phyloP scores from a whole-genome alignment of 2,329 filamentous ascomycete genomes.

The Chaetomiaceae sp. region DNA sequence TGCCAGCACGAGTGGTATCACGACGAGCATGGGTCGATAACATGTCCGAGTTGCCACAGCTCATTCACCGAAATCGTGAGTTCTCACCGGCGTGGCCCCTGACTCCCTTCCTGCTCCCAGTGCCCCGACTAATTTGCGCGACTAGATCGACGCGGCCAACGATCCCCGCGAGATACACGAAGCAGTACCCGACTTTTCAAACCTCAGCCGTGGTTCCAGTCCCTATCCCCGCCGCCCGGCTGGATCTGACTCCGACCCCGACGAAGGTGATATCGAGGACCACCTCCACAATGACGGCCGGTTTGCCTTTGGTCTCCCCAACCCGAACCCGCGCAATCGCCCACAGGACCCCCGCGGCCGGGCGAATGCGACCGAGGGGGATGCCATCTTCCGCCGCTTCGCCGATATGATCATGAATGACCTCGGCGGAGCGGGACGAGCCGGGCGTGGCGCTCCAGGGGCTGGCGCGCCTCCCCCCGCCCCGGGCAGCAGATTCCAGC shows the following conservation, averaged over 20 bases:
- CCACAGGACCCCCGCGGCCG: neutral
- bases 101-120: neutral
- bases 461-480: neutral
- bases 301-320: neutral
- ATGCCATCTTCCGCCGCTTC: constrained; percentile 40
- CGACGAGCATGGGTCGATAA: constrained; percentile 56
- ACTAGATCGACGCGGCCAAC: constrained; percentile 49
- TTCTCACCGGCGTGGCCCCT: constrained; percentile 19
- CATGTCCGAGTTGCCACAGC: constrained; percentile 71
- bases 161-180: constrained; percentile 52
- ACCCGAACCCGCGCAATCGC: neutral
- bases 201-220: constrained; percentile 4
- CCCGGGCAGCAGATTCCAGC: constrained; percentile 28
- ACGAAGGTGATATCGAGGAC: constrained; percentile 55
- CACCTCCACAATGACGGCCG: constrained; percentile 31
- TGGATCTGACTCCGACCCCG: constrained; percentile 53
- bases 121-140: constrained; percentile 17
- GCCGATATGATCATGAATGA: constrained; percentile 39
- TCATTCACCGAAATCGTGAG: constrained; percentile 85
- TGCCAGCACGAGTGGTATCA: constrained; percentile 79
- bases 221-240: constrained; percentile 15
- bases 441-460: constrained; percentile 3
- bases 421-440: constrained; percentile 29
- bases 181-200: constrained; percentile 8
- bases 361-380: constrained; percentile 23